phyloP scores from a whole-genome alignment of 2,329 filamentous ascomycete species.

The Fusarium ramigenum region DNA sequence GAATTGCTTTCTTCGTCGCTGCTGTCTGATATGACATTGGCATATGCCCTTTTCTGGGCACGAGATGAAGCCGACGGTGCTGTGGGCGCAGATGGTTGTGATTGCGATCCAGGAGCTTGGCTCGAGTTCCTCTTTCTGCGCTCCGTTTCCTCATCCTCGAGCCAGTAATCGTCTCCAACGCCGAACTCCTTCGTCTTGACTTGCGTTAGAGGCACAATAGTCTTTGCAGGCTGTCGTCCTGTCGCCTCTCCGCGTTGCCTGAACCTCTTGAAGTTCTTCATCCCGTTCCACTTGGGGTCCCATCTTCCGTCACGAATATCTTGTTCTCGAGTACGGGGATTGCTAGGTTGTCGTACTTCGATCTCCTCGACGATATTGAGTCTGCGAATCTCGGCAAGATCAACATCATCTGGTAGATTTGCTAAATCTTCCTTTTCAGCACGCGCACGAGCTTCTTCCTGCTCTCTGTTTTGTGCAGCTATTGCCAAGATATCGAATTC shows the following conservation, averaged over 20 bases:
- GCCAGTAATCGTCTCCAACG: slow-evolving; percentile 80
- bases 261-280: slow-evolving; percentile 97
- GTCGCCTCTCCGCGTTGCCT: slow-evolving; percentile 62
- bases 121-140: slow-evolving; percentile 44
- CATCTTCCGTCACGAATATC: slow-evolving; percentile 70
- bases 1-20: slow-evolving; percentile 47
- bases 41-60: slow-evolving; percentile 29
- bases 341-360: slow-evolving; percentile 61
- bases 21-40: slow-evolving; percentile 49
- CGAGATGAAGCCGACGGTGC: slow-evolving; percentile 13
- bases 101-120: slow-evolving; percentile 36
- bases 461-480: slow-evolving; percentile 67
- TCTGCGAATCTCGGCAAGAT: slow-evolving; percentile 76
- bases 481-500: slow-evolving; percentile 76
- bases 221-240: slow-evolving; percentile 55
- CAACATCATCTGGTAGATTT: slow-evolving; percentile 68
- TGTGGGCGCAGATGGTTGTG: slow-evolving; percentile 19
- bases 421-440: slow-evolving; percentile 64
- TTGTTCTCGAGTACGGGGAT: slow-evolving; percentile 53
- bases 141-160: slow-evolving; percentile 60
- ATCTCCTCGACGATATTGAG: slow-evolving; percentile 83
- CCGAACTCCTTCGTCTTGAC: slow-evolving; percentile 77
- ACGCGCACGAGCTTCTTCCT: slow-evolving; percentile 71
- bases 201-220: slow-evolving; percentile 78
- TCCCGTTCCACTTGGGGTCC: slow-evolving; percentile 91